Percentiles rank a stretch among this genome's conserved stretches.
phyloP scores from a whole-genome alignment of 1,284 basidiomycete genomes.

The Leccinum pachyderme region DNA sequence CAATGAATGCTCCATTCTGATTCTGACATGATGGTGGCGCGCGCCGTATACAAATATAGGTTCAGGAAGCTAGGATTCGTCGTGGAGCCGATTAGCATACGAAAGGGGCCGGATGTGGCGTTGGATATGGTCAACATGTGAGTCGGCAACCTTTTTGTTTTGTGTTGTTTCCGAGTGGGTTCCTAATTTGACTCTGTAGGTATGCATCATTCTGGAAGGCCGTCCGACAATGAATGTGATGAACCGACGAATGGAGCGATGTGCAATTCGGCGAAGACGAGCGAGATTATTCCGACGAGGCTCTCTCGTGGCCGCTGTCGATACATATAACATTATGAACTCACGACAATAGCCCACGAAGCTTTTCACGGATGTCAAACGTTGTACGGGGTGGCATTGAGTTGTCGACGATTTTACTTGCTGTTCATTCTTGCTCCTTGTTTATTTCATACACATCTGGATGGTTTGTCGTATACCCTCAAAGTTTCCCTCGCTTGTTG shows the following conservation, averaged over 20 bases:
- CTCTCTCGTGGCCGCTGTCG: background rate
- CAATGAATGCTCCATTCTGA: background rate
- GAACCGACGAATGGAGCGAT: background rate
- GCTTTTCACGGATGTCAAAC: background rate
- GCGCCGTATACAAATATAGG: slow-evolving; percentile 8
- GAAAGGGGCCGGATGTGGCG: slow-evolving; percentile 42
- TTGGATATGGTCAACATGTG: slow-evolving; percentile 70
- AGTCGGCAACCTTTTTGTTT: slow-evolving; percentile 8
- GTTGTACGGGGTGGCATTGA: background rate
- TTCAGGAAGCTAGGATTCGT: slow-evolving; percentile 50
- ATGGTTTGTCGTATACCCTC: background rate
- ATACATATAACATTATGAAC: background rate
- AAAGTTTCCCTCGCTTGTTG: background rate
- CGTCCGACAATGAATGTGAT: slow-evolving; percentile 19
- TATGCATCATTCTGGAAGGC: slow-evolving; percentile 36
- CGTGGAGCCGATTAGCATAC: slow-evolving; percentile 44
- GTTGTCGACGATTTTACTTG: background rate
- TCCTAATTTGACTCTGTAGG: slow-evolving; percentile 10
- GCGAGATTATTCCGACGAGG: background rate
- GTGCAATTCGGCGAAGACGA: background rate
- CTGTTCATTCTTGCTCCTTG: background rate
- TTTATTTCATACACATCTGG: background rate
- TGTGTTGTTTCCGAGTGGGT: background rate
- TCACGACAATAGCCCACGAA: background rate
- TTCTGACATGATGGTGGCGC: background rate